Evolutionary conservation across 176 grass and related monocot species (phyloP).

Genomic region (Raddia guianensis): DNA sequence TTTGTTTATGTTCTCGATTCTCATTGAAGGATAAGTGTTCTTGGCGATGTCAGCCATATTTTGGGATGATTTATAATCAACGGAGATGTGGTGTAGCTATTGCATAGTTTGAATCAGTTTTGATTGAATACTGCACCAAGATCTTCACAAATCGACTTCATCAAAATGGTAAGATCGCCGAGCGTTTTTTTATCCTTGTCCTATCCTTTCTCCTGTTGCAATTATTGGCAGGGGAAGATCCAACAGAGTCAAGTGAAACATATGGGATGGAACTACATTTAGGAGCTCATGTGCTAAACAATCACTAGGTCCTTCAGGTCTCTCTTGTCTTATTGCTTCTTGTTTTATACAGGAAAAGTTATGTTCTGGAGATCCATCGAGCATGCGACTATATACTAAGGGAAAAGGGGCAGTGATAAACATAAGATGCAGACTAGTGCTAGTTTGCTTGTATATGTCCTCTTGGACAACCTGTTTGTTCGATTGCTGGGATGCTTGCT

Average conservation of each 20-base stretch:
- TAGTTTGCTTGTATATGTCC: not conserved
- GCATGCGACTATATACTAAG: not conserved
- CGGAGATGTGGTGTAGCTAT: no score
- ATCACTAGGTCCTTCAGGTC: constrained; percentile 16
- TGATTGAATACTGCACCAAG: no score
- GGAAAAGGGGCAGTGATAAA: not conserved
- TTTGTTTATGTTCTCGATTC: no score
- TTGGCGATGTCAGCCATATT: no score
- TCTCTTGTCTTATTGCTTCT: constrained; percentile 37
- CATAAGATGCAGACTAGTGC: constrained; percentile 7
- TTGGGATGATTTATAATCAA: no score
- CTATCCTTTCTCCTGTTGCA: constrained; percentile 11
- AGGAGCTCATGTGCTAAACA: constrained; percentile 49
- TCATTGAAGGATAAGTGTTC: no score
- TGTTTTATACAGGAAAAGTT: not conserved
- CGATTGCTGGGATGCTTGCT: not conserved
- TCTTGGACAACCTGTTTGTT: not conserved
- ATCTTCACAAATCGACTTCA: no score
- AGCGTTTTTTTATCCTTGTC: constrained; percentile 40
- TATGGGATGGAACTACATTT: constrained; percentile 38
- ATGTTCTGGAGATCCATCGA: not conserved
- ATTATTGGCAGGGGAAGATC: constrained; percentile 46
- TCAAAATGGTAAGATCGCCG: constrained; percentile 38
- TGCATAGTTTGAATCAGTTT: no score
- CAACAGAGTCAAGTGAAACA: constrained; percentile 42